Evolutionary conservation across 2,329 filamentous ascomycete genomes (phyloP), one percentile per base, ranked within the genome.

Genomic region (Talaromyces sp.): DNA sequence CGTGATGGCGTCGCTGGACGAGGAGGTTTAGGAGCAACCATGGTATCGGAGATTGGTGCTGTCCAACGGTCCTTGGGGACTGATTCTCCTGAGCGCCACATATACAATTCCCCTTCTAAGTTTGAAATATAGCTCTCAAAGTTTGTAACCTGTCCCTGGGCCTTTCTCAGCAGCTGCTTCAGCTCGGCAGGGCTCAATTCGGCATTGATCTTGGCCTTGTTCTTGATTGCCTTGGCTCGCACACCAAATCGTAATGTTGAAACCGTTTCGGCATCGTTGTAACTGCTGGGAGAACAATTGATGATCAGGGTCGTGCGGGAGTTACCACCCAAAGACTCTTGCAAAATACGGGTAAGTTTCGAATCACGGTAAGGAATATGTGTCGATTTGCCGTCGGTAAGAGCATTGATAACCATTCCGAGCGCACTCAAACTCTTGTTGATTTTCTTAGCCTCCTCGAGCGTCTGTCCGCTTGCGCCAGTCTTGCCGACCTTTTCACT

Each of bases 401-500:
- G 80, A 58, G 92, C 87, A 77, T 97, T 97, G 83, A 99, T 99
- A 79, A 97, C 94, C 92, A 97, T 97, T 70, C 94, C 94, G 62
- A 99, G 83, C 59, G 94, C 92, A 79, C 92, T 97, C 80, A 99
- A 84, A 83, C 92, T 97, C 84, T 97, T 97, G 84, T 99, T 99
- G 84, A 99, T 99, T 83, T 99, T 99, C 83, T 97, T 97, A 63
- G 94, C 94, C 75, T 99, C 94, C 76, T 97, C 94, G 50, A 99
- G 82, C 4, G 93, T 97, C 77, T 97, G 94, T 60, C 94, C 94
- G 74, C 91, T 97, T 64, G 94, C 94, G 68, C 94, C 94, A 31
- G 94, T 99, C 84, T 99, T 97, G 73, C 94, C 93, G 56, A 97
- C 92, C 80, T 97, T 97, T 79, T 99, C 94, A 71, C 91, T 96